Base-by-base conservation (phyloP, 495 filamentous ascomycete genomes). In the Daldinia decipiens region DNA sequence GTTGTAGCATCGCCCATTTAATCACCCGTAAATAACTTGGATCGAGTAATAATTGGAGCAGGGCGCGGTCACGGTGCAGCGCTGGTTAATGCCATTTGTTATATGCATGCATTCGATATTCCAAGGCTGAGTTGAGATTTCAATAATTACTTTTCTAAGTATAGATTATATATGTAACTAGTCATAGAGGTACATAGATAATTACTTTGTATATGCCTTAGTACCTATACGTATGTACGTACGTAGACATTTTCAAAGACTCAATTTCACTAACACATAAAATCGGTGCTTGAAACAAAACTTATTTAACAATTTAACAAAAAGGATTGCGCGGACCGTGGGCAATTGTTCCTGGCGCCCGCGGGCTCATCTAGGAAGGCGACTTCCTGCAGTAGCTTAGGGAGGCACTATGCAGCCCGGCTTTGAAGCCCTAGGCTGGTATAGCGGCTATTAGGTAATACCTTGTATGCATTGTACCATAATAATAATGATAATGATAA, bases 241-340 rank as follows among this genome's bases (percentile, higher is more conserved):
- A 51, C 21, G 17, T 51, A 51, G 4, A 11, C 15, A 29, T 5
- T 8, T 27, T 52, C 9, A 31, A 53, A 53, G 5, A 15, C 9
- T 26, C 50, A 52, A 52, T 52, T 34, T 55, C 29, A 34, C 31
- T 29, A 32, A 55, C 7, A 34, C 27, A 9, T 13, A 32, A 34
- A 19, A 3, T 19, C 17, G 32, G 2, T 15, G 38, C 63, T 62
- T 67, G 63, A 72, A 72, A 72, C 63, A 67, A 56, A 56, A 62
- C 59, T 72, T 72, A 67, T 67, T 72, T 54, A 45, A 59, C 47
- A 45, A 21, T 3, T 47, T 21, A 5, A 12, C 43, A 47, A 47
- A 59, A 72, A 64, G 69, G 69, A 72, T 64, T 52, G 45, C 53
- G 62, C 43, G 29, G 51, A 62, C 31, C 53, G 31, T 59, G 31